Conservation (phyloP, 1,139 yeast species). For the Pichia cactophila region DNA sequence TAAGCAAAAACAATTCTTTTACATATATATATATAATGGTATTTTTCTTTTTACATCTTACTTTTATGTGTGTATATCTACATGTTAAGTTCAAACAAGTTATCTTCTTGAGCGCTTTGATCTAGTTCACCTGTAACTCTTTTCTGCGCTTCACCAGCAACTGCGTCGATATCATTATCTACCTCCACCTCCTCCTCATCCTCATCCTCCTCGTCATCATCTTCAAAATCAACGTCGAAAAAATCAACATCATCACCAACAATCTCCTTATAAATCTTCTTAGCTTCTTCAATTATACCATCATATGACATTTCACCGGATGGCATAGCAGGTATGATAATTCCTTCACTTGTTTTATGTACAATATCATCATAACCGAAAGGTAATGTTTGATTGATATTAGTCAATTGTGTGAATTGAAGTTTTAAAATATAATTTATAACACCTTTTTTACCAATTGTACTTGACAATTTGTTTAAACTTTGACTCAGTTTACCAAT, state of each 20-base stretch:
- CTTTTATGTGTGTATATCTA: neutral
- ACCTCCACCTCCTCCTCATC: slow-evolving; percentile 3
- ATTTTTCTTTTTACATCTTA: no score
- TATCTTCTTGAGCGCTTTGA: slow-evolving; percentile 19
- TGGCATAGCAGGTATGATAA: slow-evolving; percentile 66
- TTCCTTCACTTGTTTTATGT: slow-evolving; percentile 34
- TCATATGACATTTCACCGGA: slow-evolving; percentile 83
- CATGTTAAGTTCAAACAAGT: slow-evolving; percentile 7
- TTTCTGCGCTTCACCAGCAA: neutral
- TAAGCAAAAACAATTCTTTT: neutral
- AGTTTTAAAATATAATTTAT: slow-evolving; percentile 73
- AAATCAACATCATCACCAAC: slow-evolving; percentile 94
- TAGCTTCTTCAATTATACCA: slow-evolving; percentile 80
- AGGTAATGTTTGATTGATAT: slow-evolving; percentile 12
- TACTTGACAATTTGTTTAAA: slow-evolving; percentile 51
- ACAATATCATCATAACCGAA: slow-evolving; percentile 5
- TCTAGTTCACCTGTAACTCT: slow-evolving; percentile 5
- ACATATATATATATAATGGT: neutral
- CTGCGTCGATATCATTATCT: neutral
- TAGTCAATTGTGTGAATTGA: slow-evolving; percentile 67
- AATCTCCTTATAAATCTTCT: slow-evolving; percentile 59
- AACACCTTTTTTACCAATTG: slow-evolving; percentile 36
- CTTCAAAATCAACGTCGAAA: slow-evolving; percentile 93
- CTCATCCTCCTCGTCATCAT: slow-evolving; percentile 58
- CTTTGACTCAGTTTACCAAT: slow-evolving; percentile 83